Evolutionary conservation across 176 grass and related monocot genomes (phyloP).

Genomic region (Bromus sterilis): DNA sequence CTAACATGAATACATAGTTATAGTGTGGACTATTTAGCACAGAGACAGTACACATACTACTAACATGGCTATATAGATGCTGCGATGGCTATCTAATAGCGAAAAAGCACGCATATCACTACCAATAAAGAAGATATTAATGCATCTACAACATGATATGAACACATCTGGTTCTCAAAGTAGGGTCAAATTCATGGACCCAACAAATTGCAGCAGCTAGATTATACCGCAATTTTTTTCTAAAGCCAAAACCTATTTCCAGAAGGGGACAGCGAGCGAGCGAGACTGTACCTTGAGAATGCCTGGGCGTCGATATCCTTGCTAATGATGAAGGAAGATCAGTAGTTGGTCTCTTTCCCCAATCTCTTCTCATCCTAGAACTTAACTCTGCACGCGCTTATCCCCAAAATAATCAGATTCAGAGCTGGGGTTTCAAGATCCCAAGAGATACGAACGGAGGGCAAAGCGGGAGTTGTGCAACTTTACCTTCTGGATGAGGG

Average conservation of each 20-base stretch:
- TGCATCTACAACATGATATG: not conserved
- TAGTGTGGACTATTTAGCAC: no score
- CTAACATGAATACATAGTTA: no score
- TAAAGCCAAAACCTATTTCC: not conserved
- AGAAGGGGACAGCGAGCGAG: not conserved
- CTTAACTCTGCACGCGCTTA: slow-evolving; percentile 16
- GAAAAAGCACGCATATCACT: no score
- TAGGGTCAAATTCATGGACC: no score
- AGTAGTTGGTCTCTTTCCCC: slow-evolving; percentile 45
- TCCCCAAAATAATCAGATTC: not conserved
- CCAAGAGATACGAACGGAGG: not conserved
- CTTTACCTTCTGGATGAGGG: slow-evolving; percentile 37
- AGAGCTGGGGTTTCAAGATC: slow-evolving; percentile 10
- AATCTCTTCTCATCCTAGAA: slow-evolving; percentile 47
- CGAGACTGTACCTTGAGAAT: slow-evolving; percentile 53
- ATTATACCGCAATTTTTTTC: no score
- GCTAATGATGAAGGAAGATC: slow-evolving; percentile 68
- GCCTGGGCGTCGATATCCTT: slow-evolving; percentile 59
- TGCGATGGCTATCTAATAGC: no score
- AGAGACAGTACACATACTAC: no score
- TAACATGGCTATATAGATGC: no score
- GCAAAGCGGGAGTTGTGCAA: not conserved
- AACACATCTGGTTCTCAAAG: no score
- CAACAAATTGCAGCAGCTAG: no score
- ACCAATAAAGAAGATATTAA: not conserved